phyloP scores from a whole-genome alignment of 805 yeast species.

The Barnettozyma salicaria region DNA sequence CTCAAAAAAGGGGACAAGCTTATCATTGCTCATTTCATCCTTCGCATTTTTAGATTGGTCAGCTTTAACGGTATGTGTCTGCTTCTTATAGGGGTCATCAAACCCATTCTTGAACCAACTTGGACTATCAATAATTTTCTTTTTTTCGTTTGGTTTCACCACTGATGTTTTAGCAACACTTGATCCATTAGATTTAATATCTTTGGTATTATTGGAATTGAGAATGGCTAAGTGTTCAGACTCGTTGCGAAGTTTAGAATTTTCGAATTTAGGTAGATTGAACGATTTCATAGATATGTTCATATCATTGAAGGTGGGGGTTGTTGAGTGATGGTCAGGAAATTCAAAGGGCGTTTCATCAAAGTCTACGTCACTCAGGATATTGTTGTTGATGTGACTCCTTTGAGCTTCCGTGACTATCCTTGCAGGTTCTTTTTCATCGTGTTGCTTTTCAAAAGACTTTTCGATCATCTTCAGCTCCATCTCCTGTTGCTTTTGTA shows the following conservation, averaged over 20 bases:
- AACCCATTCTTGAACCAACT: constrained; percentile 7
- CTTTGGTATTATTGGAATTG: background rate
- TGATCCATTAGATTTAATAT: background rate
- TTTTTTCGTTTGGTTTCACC: background rate
- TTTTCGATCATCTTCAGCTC: constrained; percentile 20
- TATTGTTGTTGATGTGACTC: too few relatives aligned
- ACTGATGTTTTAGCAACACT: background rate
- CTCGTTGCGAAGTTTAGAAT: background rate
- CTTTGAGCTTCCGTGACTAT: constrained; percentile 13
- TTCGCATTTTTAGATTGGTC: constrained; percentile 27
- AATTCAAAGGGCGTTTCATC: constrained; percentile 2
- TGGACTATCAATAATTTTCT: constrained; percentile 4
- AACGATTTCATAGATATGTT: too few relatives aligned
- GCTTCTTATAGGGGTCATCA: constrained; percentile 1
- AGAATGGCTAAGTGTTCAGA: too few relatives aligned
- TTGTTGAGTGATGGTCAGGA: background rate
- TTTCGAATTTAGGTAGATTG: constrained; percentile 4
- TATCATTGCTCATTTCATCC: constrained; percentile 33
- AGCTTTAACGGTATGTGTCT: background rate
- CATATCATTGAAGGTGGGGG: background rate
- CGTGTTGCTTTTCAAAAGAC: constrained; percentile 32
- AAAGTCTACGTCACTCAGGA: constrained; percentile 6
- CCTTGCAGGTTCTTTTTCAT: constrained; percentile 18
- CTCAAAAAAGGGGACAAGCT: constrained; percentile 47
- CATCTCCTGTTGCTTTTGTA: constrained; percentile 36